A percentile compares a stretch with the other conserved stretches of the same genome.
Conservation (phyloP, 2,329 filamentous ascomycete species). For the Aschersonia sp. region DNA sequence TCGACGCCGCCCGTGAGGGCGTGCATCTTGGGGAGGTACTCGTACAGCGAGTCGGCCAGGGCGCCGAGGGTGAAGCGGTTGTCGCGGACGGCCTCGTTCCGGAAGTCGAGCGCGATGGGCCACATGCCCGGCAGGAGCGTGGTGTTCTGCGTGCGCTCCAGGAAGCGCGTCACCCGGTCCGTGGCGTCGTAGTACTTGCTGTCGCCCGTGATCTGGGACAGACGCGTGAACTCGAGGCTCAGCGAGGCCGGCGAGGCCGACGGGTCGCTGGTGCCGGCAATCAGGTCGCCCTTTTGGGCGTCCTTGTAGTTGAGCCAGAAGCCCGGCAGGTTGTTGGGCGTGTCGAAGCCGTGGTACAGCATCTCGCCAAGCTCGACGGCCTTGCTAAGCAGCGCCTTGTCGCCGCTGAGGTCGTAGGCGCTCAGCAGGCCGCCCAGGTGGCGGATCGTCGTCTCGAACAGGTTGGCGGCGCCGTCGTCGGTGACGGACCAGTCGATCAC, state of each 20-base stretch:
- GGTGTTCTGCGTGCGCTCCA: slow-evolving; percentile 52
- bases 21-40: slow-evolving; percentile 48
- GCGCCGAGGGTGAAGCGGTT: slow-evolving; percentile 37
- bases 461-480: slow-evolving; percentile 24
- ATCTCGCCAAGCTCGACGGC: slow-evolving; percentile 38
- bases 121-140: slow-evolving; percentile 67
- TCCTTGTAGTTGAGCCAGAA: slow-evolving; percentile 30
- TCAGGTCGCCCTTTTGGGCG: slow-evolving; percentile 28
- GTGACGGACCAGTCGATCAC: slow-evolving; percentile 37
- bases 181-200: slow-evolving; percentile 66
- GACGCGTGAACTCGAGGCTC: slow-evolving; percentile 58
- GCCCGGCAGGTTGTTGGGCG: slow-evolving; percentile 34
- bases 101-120: slow-evolving; percentile 49
- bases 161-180: slow-evolving; percentile 54
- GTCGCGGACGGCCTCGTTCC: slow-evolving; percentile 35
- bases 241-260: slow-evolving; percentile 46
- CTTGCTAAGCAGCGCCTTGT: slow-evolving; percentile 30
- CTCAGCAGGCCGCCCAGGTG: slow-evolving; percentile 36
- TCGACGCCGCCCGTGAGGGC: slow-evolving; percentile 50
- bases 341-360: slow-evolving; percentile 39
- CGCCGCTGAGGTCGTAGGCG: slow-evolving; percentile 33
- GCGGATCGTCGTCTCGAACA: slow-evolving; percentile 41
- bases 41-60: slow-evolving; percentile 42
- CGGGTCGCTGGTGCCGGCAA: slow-evolving; percentile 32
- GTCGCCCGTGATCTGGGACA: slow-evolving; percentile 59